A percentile compares a stretch with the other conserved stretches of the same genome.
Conservation (phyloP, 192 early-diverging fungal genomes). For the Physocladia obscura region DNA sequence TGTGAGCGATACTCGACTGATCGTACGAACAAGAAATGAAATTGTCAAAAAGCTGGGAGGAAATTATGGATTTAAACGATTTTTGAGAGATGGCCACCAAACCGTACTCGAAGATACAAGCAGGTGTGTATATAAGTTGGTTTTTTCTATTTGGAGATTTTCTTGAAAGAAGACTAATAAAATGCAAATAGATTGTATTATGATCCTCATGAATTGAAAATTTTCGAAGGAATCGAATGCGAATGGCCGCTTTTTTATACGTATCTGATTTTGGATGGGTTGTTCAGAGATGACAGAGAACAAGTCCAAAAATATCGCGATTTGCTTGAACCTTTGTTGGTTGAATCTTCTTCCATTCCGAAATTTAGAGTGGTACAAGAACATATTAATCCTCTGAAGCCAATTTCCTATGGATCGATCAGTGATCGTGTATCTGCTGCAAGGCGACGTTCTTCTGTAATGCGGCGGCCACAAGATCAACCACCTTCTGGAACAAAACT, state of each 20-base stretch:
- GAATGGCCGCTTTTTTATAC: conserved; percentile 92
- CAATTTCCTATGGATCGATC: background rate
- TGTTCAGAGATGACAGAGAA: conserved; percentile 66
- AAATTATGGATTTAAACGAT: conserved; percentile 79
- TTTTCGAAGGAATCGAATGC: conserved; percentile 82
- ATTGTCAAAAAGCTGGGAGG: conserved; percentile 81
- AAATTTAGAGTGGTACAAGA: conserved; percentile 41
- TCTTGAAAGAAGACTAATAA: no score
- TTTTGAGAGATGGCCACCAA: conserved; percentile 85
- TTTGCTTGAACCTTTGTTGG: conserved; percentile 66
- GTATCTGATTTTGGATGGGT: conserved; percentile 79
- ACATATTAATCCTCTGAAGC: background rate
- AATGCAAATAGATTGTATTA: conserved; percentile 69
- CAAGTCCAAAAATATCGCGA: conserved; percentile 71
- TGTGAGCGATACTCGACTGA: conserved; percentile 63
- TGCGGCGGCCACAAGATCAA: background rate
- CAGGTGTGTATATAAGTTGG: conserved; percentile 29
- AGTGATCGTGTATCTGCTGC: background rate
- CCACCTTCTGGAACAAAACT: conserved; percentile 40
- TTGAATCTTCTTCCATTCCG: conserved; percentile 63
- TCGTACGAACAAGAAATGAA: conserved; percentile 66
- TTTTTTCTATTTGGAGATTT: background rate
- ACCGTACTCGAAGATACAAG: conserved; percentile 71
- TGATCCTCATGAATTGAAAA: conserved; percentile 74
- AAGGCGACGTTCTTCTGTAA: conserved; percentile 29